phyloP scores from a whole-genome alignment of 1,139 yeast genomes.

The Pichia norvegensis region DNA sequence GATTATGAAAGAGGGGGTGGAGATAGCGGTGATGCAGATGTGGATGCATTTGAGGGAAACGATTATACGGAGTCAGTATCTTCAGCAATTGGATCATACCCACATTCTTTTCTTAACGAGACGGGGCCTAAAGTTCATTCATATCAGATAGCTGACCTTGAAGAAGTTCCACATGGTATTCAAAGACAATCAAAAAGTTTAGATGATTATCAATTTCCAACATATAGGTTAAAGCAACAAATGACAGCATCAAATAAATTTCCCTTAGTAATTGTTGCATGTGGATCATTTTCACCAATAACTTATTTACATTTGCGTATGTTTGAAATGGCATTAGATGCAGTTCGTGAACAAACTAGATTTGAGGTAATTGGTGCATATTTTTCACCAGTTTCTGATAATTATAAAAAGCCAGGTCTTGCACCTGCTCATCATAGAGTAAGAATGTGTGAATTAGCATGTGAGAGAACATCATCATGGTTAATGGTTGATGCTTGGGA shows the following conservation, averaged over 20 bases:
- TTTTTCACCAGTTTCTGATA: conserved; percentile 95
- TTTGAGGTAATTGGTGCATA: conserved; percentile 96
- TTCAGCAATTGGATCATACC: neutral
- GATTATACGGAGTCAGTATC: conserved; percentile 1
- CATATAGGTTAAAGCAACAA: conserved; percentile 69
- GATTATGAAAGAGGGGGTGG: conserved; percentile 1
- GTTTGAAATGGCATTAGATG: conserved; percentile 96
- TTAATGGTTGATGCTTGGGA: conserved; percentile 99
- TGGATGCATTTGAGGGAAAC: neutral
- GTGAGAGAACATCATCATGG: conserved; percentile 96
- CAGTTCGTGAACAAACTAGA: conserved; percentile 85
- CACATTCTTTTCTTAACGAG: conserved; percentile 10
- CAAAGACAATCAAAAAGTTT: conserved; percentile 73
- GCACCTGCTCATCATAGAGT: conserved; percentile 88
- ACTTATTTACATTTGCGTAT: conserved; percentile 89
- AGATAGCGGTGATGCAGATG: neutral
- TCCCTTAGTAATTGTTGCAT: conserved; percentile 91
- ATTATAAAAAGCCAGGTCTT: conserved; percentile 86
- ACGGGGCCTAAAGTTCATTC: conserved; percentile 42
- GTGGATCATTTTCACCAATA: conserved; percentile 95
- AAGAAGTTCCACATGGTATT: conserved; percentile 93
- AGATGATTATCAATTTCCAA: conserved; percentile 69
- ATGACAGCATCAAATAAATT: conserved; percentile 69
- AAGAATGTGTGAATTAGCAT: conserved; percentile 95
- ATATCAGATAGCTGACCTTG: conserved; percentile 81